These are phyloP conservation scores for Diutina siamensis DNA, from an alignment of 1,139 yeast genomes.

Conservation along the genomic window DNA sequence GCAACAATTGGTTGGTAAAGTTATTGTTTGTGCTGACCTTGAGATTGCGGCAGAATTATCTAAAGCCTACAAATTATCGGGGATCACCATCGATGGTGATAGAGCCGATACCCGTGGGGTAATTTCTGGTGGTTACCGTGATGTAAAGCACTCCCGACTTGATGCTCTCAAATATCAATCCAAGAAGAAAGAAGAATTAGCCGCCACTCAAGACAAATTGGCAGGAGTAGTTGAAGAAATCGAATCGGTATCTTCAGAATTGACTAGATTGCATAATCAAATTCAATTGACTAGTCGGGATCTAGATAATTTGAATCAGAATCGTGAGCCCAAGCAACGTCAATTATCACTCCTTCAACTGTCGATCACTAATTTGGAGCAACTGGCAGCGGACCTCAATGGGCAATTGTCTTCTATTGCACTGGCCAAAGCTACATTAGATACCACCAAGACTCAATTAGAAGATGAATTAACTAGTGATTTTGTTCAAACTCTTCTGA, in stretches of 20 bases:
- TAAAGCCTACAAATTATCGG: conserved; percentile 47
- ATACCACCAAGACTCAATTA: conserved; percentile 25
- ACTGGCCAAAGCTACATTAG: conserved; percentile 17
- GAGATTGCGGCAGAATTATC: conserved; percentile 63
- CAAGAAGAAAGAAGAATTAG: conserved; percentile 38
- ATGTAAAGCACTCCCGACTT: conserved; percentile 53
- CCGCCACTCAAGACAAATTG: conserved; percentile 21
- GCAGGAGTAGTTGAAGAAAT: conserved; percentile 14
- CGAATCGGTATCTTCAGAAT: conserved; percentile 16
- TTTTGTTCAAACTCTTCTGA: conserved; percentile 43
- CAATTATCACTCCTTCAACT: conserved; percentile 30
- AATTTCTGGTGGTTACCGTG: conserved; percentile 82
- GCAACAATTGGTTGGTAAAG: conserved; percentile 67
- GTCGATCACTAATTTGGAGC: conserved; percentile 29
- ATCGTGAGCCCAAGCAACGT: not conserved
- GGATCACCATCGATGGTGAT: conserved; percentile 89
- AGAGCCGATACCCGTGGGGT: conserved; percentile 76
- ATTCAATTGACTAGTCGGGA: not conserved
- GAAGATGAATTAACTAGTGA: conserved; percentile 40
- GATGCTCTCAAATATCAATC: conserved; percentile 54
- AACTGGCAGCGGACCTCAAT: conserved; percentile 24
- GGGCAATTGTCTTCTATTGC: conserved; percentile 15
- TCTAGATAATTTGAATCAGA: not conserved
- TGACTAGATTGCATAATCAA: conserved; percentile 26
- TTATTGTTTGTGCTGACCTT: conserved; percentile 66